phyloP scores from a whole-genome alignment of 108 stramenopile species.

The Mediolabrus comicus region DNA sequence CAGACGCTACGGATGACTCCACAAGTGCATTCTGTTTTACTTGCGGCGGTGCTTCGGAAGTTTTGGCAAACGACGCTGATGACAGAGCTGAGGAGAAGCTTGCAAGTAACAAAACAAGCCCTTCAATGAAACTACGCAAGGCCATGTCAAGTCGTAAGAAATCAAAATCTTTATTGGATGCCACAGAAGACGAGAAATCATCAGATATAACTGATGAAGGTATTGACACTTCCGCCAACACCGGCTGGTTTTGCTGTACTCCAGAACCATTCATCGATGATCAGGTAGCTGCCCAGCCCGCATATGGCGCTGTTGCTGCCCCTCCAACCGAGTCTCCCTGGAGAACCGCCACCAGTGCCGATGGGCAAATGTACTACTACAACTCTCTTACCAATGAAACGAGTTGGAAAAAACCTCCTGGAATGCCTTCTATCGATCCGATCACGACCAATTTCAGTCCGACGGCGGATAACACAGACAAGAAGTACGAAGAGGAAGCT shows the following conservation, averaged over 20 bases:
- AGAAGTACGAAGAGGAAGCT: too few species aligned
- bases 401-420: conserved; percentile 86
- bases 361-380: conserved; percentile 91
- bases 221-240: too few species aligned
- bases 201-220: neutral
- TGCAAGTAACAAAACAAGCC: neutral
- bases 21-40: neutral
- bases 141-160: neutral
- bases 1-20: neutral
- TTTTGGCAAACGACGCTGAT: neutral
- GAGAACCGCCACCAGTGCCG: conserved; percentile 65
- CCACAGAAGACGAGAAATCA: neutral
- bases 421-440: too few species aligned
- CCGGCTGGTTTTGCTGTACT: too few species aligned
- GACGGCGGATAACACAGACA: too few species aligned
- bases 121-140: neutral
- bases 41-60: neutral
- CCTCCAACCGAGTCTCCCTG: conserved; percentile 50
- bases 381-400: conserved; percentile 85
- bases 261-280: too few species aligned
- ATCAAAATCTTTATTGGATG: neutral
- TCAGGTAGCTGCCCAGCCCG: conserved; percentile 45
- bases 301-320: neutral
- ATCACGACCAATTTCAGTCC: too few species aligned
- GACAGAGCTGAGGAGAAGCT: neutral